Conservation (phyloP, 148 eudicot genomes). For the Rhododendron griersonianum region DNA sequence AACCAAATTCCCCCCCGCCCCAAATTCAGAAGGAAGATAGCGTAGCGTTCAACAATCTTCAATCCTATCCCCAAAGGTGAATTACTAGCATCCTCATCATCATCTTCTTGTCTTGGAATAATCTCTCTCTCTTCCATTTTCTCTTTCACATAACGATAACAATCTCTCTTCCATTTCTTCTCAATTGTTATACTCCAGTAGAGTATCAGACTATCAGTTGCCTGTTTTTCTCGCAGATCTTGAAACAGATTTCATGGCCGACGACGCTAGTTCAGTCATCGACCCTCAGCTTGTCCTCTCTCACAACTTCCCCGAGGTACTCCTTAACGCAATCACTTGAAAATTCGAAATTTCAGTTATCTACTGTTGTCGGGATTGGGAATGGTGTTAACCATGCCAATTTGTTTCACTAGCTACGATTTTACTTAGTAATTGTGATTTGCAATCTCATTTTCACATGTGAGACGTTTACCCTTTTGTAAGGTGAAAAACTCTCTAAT, state of each 20-base stretch:
- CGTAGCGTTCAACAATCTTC: neutral
- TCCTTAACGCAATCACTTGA: neutral
- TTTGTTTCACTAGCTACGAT: neutral
- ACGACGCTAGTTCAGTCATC: constrained; percentile 16
- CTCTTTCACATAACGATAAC: neutral
- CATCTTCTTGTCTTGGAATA: neutral
- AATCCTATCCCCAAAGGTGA: neutral
- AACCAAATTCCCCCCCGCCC: too few species aligned
- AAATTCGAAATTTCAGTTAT: neutral
- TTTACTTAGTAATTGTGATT: neutral
- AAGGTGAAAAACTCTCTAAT: neutral
- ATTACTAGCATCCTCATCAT: neutral
- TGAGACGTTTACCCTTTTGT: neutral
- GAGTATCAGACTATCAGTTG: neutral
- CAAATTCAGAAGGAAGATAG: neutral
- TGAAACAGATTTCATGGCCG: constrained; percentile 21
- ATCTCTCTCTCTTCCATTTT: neutral
- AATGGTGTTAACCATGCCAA: neutral
- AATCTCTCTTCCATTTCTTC: neutral
- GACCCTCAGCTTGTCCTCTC: constrained; percentile 67
- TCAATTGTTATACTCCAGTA: neutral
- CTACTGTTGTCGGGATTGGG: neutral
- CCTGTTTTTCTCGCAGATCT: neutral
- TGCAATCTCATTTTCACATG: neutral
- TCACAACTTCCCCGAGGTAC: constrained; percentile 69